Percentiles rank a stretch among this genome's conserved stretches.
Evolutionary conservation across 2,329 filamentous ascomycete genomes (phyloP).

Genomic region (Fusarium caatingaense): DNA sequence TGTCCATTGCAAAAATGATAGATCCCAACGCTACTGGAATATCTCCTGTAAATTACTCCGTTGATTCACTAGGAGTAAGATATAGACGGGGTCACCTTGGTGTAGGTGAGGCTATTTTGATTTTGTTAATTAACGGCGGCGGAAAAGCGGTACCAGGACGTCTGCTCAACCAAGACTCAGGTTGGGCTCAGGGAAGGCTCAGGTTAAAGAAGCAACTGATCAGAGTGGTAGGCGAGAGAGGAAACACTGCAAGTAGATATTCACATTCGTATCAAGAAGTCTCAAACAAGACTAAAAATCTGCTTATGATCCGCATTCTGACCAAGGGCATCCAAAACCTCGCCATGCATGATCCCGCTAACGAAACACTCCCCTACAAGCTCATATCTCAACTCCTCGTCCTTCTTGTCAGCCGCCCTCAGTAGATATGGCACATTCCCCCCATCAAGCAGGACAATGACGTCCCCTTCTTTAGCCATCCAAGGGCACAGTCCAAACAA

Average conservation of each 20-base stretch:
- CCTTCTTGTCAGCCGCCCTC: background rate
- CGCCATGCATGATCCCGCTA: slow-evolving; percentile 28
- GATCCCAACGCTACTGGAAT: no score
- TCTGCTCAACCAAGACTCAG: background rate
- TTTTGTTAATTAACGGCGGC: background rate
- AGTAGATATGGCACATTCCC: slow-evolving; percentile 31
- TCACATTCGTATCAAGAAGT: background rate
- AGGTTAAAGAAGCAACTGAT: background rate
- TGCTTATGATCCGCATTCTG: background rate
- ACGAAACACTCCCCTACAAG: slow-evolving; percentile 33
- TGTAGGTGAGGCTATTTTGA: background rate
- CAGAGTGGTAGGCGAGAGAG: background rate
- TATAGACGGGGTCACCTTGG: background rate
- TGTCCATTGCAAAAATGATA: accelerated
- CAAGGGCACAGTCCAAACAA: slow-evolving; percentile 31
- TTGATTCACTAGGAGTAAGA: no score
- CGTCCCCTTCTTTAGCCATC: slow-evolving; percentile 21
- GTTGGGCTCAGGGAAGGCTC: background rate
- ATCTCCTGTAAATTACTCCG: no score
- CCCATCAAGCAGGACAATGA: slow-evolving; percentile 18
- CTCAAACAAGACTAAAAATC: slow-evolving; percentile 10
- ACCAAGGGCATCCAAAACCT: slow-evolving; percentile 1
- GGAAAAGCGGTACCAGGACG: background rate
- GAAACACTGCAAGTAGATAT: background rate
- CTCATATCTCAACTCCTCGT: background rate